Evolutionary conservation across 352 stramenopile species (phyloP).

Genomic region (Phytophthora crassamura): DNA sequence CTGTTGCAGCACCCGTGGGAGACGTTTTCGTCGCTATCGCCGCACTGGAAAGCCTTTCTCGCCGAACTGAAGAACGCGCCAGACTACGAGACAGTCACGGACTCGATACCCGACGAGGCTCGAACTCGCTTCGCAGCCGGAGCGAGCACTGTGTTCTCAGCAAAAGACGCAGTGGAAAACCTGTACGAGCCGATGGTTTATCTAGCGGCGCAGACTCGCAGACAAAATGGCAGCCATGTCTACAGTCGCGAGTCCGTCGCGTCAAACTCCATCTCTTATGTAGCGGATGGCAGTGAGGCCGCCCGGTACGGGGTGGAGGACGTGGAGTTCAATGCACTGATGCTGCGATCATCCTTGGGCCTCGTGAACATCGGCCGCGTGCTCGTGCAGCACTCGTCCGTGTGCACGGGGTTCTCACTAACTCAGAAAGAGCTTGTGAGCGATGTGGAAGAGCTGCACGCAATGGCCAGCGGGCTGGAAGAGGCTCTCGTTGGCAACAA

Average conservation of each 20-base stretch:
- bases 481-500: constrained; percentile 54
- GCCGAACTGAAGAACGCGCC: constrained; percentile 47
- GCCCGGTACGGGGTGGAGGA: constrained; percentile 64
- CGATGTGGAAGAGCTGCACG: constrained; percentile 45
- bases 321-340: constrained; percentile 84
- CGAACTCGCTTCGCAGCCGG: constrained; percentile 59
- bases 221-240: constrained; percentile 1
- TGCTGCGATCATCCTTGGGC: constrained; percentile 65
- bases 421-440: constrained; percentile 49
- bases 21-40: constrained; percentile 78
- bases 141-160: constrained; percentile 37
- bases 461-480: constrained; percentile 40
- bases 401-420: constrained; percentile 58
- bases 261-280: constrained; percentile 11
- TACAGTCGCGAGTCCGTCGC: constrained; percentile 6
- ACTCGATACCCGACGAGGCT: constrained; percentile 53
- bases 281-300: constrained; percentile 7
- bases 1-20: constrained; percentile 81
- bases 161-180: constrained; percentile 49
- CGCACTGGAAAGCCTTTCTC: constrained; percentile 67
- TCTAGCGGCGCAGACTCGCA: constrained; percentile 44
- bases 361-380: constrained; percentile 74
- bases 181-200: constrained; percentile 89
- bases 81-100: constrained; percentile 56
- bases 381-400: constrained; percentile 63